Evolutionary conservation across 768 basidiomycete species (phyloP).

Genomic region (Mycena capillaripes): DNA sequence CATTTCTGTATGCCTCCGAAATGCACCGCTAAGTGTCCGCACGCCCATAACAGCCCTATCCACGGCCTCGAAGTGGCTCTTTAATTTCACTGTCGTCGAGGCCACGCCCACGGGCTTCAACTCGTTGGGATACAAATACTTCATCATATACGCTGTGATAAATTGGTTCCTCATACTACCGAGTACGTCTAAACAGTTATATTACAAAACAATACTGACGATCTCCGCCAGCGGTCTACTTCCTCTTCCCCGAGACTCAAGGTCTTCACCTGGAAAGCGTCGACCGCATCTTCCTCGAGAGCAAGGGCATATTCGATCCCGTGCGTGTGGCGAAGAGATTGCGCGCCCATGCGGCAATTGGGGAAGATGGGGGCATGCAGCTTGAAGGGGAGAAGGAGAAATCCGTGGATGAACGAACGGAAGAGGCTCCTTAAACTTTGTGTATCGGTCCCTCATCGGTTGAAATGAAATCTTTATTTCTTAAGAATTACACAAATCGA

Average conservation of each 20-base stretch:
- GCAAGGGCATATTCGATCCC: constrained; percentile 32
- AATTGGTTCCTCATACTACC: constrained; percentile 37
- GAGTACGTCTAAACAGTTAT: constrained; percentile 20
- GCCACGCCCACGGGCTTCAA: constrained; percentile 37
- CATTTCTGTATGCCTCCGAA: constrained; percentile 37
- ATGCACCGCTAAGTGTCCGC: constrained; percentile 35
- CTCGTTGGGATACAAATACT: constrained; percentile 31
- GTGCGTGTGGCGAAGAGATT: constrained; percentile 31
- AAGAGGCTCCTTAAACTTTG: too few relatives aligned
- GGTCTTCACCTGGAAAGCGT: constrained; percentile 37
- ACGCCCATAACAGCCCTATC: constrained; percentile 35
- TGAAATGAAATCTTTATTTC: too few relatives aligned
- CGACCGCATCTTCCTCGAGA: constrained; percentile 37
- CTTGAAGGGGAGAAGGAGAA: constrained; percentile 15
- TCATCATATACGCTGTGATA: constrained; percentile 34
- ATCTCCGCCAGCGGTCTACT: constrained; percentile 27
- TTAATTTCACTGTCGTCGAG: constrained; percentile 36
- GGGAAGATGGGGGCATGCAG: constrained; percentile 6
- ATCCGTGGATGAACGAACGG: constrained; percentile 6
- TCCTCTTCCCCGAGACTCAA: constrained; percentile 37
- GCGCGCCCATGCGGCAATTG: constrained; percentile 15
- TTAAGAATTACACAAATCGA: too few relatives aligned
- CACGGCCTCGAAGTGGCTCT: constrained; percentile 35
- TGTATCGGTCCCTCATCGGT: too few relatives aligned
- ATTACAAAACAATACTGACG: background rate